Evolutionary conservation across 1,284 basidiomycete species (phyloP).

Genomic region (Cryptococcus hybrid): DNA sequence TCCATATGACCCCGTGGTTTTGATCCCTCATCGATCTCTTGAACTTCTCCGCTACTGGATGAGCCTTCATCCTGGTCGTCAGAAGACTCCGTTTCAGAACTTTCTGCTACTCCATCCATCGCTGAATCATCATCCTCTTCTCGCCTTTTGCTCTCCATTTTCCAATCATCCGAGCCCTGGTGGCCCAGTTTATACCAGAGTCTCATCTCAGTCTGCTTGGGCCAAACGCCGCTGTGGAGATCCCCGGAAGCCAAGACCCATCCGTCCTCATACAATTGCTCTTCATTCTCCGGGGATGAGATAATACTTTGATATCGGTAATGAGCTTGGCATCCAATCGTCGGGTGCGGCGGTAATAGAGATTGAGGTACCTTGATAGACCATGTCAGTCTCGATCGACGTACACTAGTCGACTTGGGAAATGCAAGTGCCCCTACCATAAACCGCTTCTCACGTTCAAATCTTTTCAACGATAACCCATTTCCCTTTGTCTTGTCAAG

Average conservation of each 20-base stretch:
- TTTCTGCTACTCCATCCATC: neutral
- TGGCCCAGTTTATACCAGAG: slow-evolving; percentile 66
- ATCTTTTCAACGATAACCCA: slow-evolving; percentile 82
- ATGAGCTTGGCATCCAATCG: slow-evolving; percentile 53
- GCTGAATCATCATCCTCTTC: neutral
- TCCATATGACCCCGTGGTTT: slow-evolving; percentile 30
- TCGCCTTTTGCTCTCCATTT: neutral
- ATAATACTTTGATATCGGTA: slow-evolving; percentile 33
- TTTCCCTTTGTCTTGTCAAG: slow-evolving; percentile 71
- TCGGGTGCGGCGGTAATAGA: slow-evolving; percentile 81
- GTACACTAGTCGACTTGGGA: neutral
- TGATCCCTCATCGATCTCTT: slow-evolving; percentile 54
- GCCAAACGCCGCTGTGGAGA: slow-evolving; percentile 43
- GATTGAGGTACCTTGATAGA: slow-evolving; percentile 54
- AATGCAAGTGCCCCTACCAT: slow-evolving; percentile 36
- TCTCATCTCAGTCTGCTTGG: slow-evolving; percentile 57
- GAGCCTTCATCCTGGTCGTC: neutral
- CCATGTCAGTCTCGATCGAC: neutral
- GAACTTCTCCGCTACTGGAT: slow-evolving; percentile 5
- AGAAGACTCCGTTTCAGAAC: neutral
- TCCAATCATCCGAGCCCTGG: slow-evolving; percentile 8
- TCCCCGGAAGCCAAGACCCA: slow-evolving; percentile 42
- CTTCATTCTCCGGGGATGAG: slow-evolving; percentile 31
- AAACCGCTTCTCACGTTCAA: slow-evolving; percentile 67
- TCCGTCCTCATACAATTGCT: slow-evolving; percentile 24